A percentile compares a stretch with the other conserved stretches of the same genome.
These are phyloP conservation scores for Fusarium nanum DNA, from an alignment of 2,329 filamentous ascomycete species.

Conservation along the genomic window DNA sequence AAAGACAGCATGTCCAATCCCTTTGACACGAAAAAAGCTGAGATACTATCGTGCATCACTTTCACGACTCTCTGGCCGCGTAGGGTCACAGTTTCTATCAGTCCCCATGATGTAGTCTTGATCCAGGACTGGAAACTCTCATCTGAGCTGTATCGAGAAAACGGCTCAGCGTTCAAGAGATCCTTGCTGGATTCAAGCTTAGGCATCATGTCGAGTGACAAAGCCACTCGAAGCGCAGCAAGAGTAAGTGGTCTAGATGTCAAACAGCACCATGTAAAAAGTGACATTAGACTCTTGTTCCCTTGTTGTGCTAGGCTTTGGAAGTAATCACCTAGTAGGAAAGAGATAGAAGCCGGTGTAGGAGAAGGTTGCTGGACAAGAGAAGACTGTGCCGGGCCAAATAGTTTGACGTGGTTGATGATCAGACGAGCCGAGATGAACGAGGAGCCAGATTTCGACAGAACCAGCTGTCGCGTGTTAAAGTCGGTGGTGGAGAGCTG, in stretches of 20 bases:
- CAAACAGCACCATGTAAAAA: neutral
- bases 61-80: neutral
- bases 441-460: neutral
- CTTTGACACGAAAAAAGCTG: neutral
- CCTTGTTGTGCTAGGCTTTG: neutral
- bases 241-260: neutral
- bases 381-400: neutral
- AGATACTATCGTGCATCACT: neutral
- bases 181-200: neutral
- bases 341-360: neutral
- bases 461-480: neutral
- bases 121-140: slow-evolving; percentile 13
- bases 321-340: slow-evolving; percentile 3
- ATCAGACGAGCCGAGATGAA: slow-evolving; percentile 4
- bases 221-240: neutral
- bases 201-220: neutral
- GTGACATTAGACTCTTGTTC: neutral
- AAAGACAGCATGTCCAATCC: neutral
- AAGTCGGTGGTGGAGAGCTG: neutral
- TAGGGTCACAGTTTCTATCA: neutral
- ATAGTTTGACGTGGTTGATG: neutral
- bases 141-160: neutral
- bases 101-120: slow-evolving; percentile 2
- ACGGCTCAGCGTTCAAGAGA: neutral
- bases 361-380: neutral